Base-by-base conservation (phyloP, 805 yeast genomes). In the Candida maesae region DNA sequence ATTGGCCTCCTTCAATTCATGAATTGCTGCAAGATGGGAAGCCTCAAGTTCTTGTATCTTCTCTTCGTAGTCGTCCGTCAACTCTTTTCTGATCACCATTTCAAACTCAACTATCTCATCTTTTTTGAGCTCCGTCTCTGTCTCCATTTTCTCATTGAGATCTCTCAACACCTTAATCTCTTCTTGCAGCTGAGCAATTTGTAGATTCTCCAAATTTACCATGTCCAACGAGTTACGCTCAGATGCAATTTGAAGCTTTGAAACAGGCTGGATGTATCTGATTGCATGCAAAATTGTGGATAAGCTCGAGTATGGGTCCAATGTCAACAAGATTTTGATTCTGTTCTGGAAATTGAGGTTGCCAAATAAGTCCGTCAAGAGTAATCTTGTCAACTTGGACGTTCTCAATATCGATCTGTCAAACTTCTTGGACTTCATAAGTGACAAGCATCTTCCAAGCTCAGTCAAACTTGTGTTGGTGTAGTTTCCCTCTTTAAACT, bases 381-480 rank as follows among this genome's bases (percentile, higher is more conserved):
- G 58, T 27, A 76, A 47, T 47, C 77, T 68, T 3, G 78, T 71
- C 14, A 76, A 59, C 48, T 71, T 74, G 23, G 72, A 69, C 9
- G 72, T 68, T 52, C 79, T 63, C 46, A 75, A 50, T n/a, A 64
- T 55, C 6, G 76, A 63, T 48, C 63, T 64, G 46, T 69, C 65
- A 45, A 64, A 60, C 42, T 56, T 65, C 35, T 61, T 58, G 13
- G 64, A 58, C 34, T 62, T 60, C 53, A 72, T 67, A 39, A 68
- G 52, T 32, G 67, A 65, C 12, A 77, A 53, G 34, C 76, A 67
- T 39, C 75, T 67, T 6, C 80, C 79, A 9, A 77, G 56, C 42
- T 73, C 72, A 45, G 76, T 68, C 38, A 74, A 56, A 9, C 77
- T 70, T 31, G 66, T 66, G 49, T 76, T 75, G 15, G 75, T 72